Evolutionary conservation across 371 early-diverging fungal genomes (phyloP), one percentile per base, ranked within the genome.

Genomic region (Haplosporangium sp.): DNA sequence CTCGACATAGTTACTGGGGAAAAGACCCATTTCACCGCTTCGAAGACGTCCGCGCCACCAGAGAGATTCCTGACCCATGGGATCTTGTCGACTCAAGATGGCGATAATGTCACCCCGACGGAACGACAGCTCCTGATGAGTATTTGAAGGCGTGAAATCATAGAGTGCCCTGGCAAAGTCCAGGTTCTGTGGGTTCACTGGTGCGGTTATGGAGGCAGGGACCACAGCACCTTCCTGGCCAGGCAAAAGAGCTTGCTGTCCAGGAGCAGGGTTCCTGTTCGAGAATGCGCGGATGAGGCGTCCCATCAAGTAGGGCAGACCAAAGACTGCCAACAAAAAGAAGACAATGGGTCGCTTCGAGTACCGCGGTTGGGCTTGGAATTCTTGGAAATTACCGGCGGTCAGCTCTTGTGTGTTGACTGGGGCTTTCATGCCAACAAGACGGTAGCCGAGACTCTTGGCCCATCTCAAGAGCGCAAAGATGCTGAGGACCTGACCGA

Each of bases 1-100:
- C 45, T 91, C 86, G 13, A 96, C 96, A 79, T 95, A 97, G 71
- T 90, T 96, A 57, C 93, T 86, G 0, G 99, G 98, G 85, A 98
- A 97, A 53, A 93, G 83, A 5, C 98, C 99, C 69, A 94, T 88
- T 14, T 84, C 83, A 0, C 99, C 98, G 56, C 87, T 86, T 47
- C 94, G 87, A 14, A 91, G 81, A 58, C 94, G 81, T 18, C 98
- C 98, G 53, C 93, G 85, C 99, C 99, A 98, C 98, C 98, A 98
- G 79, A 86, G 85, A 2, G 90, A 90, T 36, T 91, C 90, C n/a
- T 88, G 87, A 1, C 93, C 94, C 59, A 87, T 88, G 21, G 94
- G 90, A 75, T 96, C 96, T 3, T 85, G 84, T 74, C 90, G 92
- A 59, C 86, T 89, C 68, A 92, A 73, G 65, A 98, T 89, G 1